Conservation (phyloP, 108 stramenopile genomes). For the Nannochloropsis salina region DNA sequence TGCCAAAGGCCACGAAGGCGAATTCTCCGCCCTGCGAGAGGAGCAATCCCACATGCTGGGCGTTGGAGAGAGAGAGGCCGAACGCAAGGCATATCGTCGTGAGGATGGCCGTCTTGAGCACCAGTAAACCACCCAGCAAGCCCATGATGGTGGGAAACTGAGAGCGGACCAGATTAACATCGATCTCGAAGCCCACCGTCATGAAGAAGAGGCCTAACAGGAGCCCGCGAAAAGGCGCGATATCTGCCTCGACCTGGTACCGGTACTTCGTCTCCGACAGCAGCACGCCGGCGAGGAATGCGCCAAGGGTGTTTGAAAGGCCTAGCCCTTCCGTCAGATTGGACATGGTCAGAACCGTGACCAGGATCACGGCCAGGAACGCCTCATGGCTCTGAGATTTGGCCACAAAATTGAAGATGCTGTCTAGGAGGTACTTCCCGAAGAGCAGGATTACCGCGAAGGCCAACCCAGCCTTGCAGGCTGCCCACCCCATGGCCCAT, state of each 20-base stretch:
- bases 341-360: conserved; percentile 84
- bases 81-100: conserved; percentile 64
- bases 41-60: conserved; percentile 78
- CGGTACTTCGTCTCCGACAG: conserved; percentile 89
- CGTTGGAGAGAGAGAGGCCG: conserved; percentile 70
- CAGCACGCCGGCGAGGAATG: conserved; percentile 86
- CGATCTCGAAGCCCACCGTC: conserved; percentile 92
- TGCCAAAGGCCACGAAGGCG: conserved; percentile 91
- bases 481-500: conserved; percentile 68
- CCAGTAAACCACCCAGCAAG: conserved; percentile 70
- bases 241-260: conserved; percentile 89
- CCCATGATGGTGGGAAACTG: conserved; percentile 65
- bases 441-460: conserved; percentile 73
- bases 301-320: conserved; percentile 87
- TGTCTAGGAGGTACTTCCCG: conserved; percentile 74
- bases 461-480: conserved; percentile 76
- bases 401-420: conserved; percentile 79
- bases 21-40: conserved; percentile 89
- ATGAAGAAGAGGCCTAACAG: conserved; percentile 91
- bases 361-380: conserved; percentile 78
- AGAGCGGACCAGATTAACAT: conserved; percentile 65
- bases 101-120: conserved; percentile 73
- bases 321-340: conserved; percentile 89
- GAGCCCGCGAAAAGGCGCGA: conserved; percentile 86
- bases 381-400: conserved; percentile 78